Base-by-base conservation (phyloP, 305 asterid species). In the Solanum hybrid region DNA sequence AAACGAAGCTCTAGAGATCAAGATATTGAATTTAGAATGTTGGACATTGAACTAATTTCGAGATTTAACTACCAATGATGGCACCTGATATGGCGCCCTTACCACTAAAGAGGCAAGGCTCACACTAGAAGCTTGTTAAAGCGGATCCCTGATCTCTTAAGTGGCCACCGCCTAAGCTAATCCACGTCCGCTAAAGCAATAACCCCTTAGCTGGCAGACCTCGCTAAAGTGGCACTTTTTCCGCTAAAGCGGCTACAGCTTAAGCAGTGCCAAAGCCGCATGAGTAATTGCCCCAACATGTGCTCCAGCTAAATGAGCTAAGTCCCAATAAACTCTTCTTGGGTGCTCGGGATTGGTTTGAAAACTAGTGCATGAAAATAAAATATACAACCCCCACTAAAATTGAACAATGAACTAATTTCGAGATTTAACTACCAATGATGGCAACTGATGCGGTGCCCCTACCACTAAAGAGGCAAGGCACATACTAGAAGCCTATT, bases 221-320 rank as follows among this genome's bases (percentile, higher is more conserved):
- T 61, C 10, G 5, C 24, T 61, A 0, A 61, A 61, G 11, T 20
- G 72, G 5, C 4, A 61, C 4, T 1, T 7, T 61, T 17, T 17
- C 5, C 1, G 0, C 2, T 61, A 0, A 57, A 20, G 1, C 1
- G 2, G 1, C 72, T 61, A 17, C 2, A 17, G 0, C 11, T 61
- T 61, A 61, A 61, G 11, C 2, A 1, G 24, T 57, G 10, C 70
- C 1, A 57, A 2, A 7, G 70, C 10, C 10, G 4, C 24, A 0
- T 57, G 24, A 57, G 24, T 3, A 17, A 6, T 2, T 57, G 2
- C 24, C 8, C 68, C 70, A 57, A 6, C 24, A 57, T 57, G 4
- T 57, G 24, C 70, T 57, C 70, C 1, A 57, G 10, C 24, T 6
- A 57, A 57, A 57, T 57, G 70, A 17, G 70, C 4, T 17, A 57